These are phyloP conservation scores for Fusarium sacchari DNA, from an alignment of 2,329 filamentous ascomycete genomes.

Conservation along the genomic window DNA sequence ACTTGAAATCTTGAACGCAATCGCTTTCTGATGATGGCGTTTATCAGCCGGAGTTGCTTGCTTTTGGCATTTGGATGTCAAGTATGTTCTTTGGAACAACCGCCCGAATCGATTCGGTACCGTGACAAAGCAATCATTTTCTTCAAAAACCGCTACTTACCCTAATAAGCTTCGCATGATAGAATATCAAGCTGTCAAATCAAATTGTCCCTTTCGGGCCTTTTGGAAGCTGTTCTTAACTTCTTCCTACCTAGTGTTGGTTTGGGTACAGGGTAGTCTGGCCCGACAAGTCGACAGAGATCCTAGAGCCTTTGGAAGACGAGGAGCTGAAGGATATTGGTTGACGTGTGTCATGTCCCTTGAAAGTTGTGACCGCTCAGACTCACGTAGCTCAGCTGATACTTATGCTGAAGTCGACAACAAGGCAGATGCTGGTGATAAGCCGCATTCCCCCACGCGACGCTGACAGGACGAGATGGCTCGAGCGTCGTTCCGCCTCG, in stretches of 20 bases:
- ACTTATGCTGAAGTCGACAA: fast-evolving
- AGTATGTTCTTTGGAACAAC: too few relatives aligned
- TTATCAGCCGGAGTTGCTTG: background rate
- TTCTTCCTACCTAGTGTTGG: background rate
- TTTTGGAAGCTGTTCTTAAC: background rate
- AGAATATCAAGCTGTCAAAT: too few relatives aligned
- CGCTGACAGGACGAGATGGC: background rate
- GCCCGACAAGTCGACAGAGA: background rate
- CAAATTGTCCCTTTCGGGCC: background rate
- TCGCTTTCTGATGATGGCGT: fast-evolving
- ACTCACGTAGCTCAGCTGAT: background rate
- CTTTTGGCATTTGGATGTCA: too few relatives aligned
- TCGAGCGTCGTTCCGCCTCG: background rate
- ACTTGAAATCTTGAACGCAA: fast-evolving
- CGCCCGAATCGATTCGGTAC: fast-evolving
- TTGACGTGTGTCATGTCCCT: background rate
- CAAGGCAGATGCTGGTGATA: background rate
- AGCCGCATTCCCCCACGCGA: background rate
- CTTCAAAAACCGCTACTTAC: fast-evolving
- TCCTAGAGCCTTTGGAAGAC: background rate
- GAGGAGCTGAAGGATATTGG: background rate
- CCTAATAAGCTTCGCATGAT: too few relatives aligned
- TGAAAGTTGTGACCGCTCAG: background rate
- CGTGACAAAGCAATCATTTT: too few relatives aligned
- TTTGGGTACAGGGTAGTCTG: background rate